Base-by-base conservation (phyloP, 2,329 filamentous ascomycete species). In the Trichophyton mentagrophytes region DNA sequence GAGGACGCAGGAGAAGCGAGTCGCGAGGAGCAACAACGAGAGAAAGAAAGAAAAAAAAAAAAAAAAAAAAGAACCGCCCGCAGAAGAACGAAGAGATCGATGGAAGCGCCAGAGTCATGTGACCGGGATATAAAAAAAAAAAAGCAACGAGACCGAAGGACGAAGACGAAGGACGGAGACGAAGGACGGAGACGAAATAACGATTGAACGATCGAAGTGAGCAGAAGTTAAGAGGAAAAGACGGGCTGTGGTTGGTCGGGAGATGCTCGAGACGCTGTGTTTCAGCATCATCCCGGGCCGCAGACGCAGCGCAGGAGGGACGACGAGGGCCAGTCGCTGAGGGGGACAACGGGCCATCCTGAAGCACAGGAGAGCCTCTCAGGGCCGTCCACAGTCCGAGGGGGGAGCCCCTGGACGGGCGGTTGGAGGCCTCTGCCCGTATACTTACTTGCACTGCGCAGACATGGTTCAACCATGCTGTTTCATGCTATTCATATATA, bases 321-420 rank as follows among this genome's bases (percentile, higher is more conserved):
- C 13, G 49, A 55, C 49, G 49, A 55, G 15, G 83, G 83, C 84
- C 83, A 86, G 65, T 82, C 69, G 60, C 83, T 83, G 27, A 76
- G 70, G 58, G 73, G 65, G 61, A 83, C 83, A 40, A 84, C 71
- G 40, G 67, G 65, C 33, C 49, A 55, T 55, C 30, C 49, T 55
- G 49, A 55, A n/a, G 49, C 49, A 55, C 25, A 33, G 20, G 49
- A 27, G 27, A 20, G 49, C 25, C 49, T 15, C 49, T 55, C n/a
- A 17, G 27, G 49, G 7, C 13, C 2, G 20, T 11, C 9, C 25
- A 22, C n/a, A n/a, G n/a, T n/a, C n/a, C n/a, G n/a, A n/a, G 30
- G 20, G 46, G 17, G 7, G 27, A 7, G 27, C 27, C 8, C 22
- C 11, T 22, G 9, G 11, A 8, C 49, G 27, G 25, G 13, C 49